These are phyloP conservation scores for Sphagnum tenellum DNA, from an alignment of 225 moss, liverwort and hornwort species.

Conservation along the genomic window DNA sequence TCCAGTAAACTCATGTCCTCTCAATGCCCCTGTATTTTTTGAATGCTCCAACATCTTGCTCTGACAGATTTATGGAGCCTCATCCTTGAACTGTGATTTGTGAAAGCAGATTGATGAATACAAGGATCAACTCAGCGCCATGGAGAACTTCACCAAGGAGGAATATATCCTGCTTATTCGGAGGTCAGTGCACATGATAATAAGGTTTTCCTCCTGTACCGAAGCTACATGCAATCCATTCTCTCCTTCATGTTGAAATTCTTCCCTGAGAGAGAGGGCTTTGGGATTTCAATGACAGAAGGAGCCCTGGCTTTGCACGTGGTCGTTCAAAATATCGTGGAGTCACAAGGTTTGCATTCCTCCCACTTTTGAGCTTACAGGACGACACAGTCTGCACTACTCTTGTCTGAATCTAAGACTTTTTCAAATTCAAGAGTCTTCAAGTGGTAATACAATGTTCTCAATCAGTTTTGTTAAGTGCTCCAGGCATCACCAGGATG, in stretches of 20 bases:
- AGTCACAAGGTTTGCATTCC: conserved; percentile 38
- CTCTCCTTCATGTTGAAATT: too few relatives aligned
- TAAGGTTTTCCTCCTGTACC: too few relatives aligned
- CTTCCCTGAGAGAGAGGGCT: too few relatives aligned
- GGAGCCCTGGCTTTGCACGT: conserved; percentile 52
- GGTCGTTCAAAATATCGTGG: conserved; percentile 52
- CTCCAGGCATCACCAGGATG: conserved; percentile 53
- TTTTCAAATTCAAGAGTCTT: too few relatives aligned
- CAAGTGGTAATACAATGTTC: too few relatives aligned
- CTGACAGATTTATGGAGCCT: too few relatives aligned
- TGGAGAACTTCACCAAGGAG: conserved; percentile 31
- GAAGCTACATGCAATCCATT: too few relatives aligned
- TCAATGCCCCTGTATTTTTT: too few relatives aligned
- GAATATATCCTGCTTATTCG: conserved; percentile 37
- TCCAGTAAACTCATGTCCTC: conserved; percentile 13
- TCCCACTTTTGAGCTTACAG: neutral
- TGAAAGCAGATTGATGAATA: conserved; percentile 20
- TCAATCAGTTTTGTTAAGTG: too few relatives aligned
- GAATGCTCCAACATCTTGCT: too few relatives aligned
- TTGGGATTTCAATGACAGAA: conserved; percentile 13
- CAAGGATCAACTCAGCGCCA: conserved; percentile 25
- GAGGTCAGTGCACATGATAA: conserved; percentile 14
- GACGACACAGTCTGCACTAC: too few relatives aligned
- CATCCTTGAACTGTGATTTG: neutral
- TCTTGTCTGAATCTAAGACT: too few relatives aligned